These are phyloP conservation scores for Apiotrichum porosum DNA, from an alignment of 1,284 basidiomycete species.

Conservation along the genomic window DNA sequence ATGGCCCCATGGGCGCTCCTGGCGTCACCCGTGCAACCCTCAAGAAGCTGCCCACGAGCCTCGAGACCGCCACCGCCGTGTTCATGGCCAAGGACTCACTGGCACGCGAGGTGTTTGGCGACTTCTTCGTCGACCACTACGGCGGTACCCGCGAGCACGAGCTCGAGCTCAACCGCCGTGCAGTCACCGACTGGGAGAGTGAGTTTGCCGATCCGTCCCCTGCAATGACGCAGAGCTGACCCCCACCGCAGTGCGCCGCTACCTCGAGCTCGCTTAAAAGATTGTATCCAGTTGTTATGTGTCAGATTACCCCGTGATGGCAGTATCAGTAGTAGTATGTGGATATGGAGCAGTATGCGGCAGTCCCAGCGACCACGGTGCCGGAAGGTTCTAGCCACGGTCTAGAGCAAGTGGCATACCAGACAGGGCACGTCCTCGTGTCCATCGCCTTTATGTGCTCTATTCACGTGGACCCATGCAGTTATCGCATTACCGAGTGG, in stretches of 20 bases:
- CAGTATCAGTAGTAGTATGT: too few species aligned
- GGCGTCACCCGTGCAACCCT: constrained; percentile 50
- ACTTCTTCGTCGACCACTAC: constrained; percentile 88
- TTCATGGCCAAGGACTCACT: constrained; percentile 76
- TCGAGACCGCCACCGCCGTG: constrained; percentile 69
- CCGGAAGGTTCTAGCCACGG: too few species aligned
- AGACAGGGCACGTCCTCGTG: too few species aligned
- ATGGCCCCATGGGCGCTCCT: constrained; percentile 60
- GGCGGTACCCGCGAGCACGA: constrained; percentile 89
- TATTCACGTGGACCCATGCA: too few species aligned
- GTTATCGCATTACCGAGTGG: too few species aligned
- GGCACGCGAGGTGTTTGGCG: constrained; percentile 79
- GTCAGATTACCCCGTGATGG: too few species aligned
- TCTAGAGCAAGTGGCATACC: too few species aligned
- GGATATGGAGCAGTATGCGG: too few species aligned
- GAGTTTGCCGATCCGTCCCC: constrained; percentile 26
- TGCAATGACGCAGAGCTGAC: not conserved
- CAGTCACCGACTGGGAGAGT: constrained; percentile 94
- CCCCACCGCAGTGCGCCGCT: constrained; percentile 63
- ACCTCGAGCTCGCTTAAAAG: constrained; percentile 67
- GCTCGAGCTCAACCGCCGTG: constrained; percentile 75
- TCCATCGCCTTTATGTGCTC: too few species aligned
- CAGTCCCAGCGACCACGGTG: too few species aligned
- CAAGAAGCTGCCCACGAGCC: constrained; percentile 66
- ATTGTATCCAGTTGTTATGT: too few species aligned